Base-by-base conservation (phyloP, 805 yeast genomes). In the Ogataea zsoltii region DNA sequence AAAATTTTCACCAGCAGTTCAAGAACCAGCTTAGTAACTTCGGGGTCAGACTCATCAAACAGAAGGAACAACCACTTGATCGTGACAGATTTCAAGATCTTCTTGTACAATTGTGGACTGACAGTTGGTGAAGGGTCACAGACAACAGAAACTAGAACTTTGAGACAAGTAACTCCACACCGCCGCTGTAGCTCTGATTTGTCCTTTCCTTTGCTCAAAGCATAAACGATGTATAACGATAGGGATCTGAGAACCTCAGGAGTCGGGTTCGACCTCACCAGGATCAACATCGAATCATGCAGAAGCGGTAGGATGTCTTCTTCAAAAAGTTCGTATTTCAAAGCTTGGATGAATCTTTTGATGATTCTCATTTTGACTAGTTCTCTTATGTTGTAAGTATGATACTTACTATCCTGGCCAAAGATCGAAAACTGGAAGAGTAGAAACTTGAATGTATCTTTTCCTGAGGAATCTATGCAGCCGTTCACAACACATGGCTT, bases 21-120 rank as follows among this genome's bases (percentile, higher is more conserved):
- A 23, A 78, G 51, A 0, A 76, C 74, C 48, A 70, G 55, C 23
- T 60, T 57, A 3, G 67, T 68, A 3, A 75, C 74, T 38, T 66
- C 58, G 25, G 69, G 50, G 42, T 71, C 56, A 6, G 57, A 54
- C 47, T 70, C 70, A 42, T 77, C 65, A 11, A 85, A 58, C 12
- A 85, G 59, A 10, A 86, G 65, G 9, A 86, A 56, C 2, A 78
- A 67, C 85, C 91, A 83, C 56, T 83, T 85, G 5, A 83, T 71
- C 1, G 88, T 77, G 2, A 87, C 70, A 0, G 83, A 69, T 37
- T 81, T 74, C 2, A 72, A 75, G 54, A 64, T 73, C 54, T 63
- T 75, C 59, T 63, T 76, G 60, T 68, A 45, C 4, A 42, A 12
- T 3, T 44, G 45, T 3, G 49, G 21, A 23, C 39, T 42, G 7